Conservation (phyloP, 768 basidiomycete species). For the Lactifluus subvellereus region DNA sequence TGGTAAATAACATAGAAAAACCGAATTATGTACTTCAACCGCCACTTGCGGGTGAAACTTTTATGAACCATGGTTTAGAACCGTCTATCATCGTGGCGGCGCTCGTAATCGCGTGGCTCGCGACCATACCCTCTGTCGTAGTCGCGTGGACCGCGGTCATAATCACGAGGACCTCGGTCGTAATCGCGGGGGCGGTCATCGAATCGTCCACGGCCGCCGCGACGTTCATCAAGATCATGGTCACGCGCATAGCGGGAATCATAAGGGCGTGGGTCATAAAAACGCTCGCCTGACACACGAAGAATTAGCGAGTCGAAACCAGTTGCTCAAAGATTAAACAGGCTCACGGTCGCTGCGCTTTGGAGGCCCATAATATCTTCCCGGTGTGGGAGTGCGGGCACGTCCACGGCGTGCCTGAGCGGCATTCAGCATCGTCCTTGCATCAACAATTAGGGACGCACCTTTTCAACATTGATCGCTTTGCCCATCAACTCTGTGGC, state of each 20-base stretch:
- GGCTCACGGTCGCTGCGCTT: constrained; percentile 61
- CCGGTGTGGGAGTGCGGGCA: constrained; percentile 89
- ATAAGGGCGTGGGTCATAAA: constrained; percentile 89
- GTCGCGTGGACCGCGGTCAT: constrained; percentile 23
- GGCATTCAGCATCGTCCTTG: background rate
- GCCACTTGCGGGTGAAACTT: background rate
- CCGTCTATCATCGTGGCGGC: constrained; percentile 31
- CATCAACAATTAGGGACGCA: constrained; percentile 28
- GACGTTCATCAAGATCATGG: constrained; percentile 44
- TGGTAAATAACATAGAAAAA: constrained; percentile 1
- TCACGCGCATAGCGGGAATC: constrained; percentile 80
- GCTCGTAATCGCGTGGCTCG: constrained; percentile 28
- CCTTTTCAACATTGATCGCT: constrained; percentile 84
- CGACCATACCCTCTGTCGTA: constrained; percentile 32
- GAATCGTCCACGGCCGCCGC: constrained; percentile 38
- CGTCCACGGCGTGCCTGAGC: constrained; percentile 80
- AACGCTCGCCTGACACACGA: constrained; percentile 57
- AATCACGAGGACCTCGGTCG: constrained; percentile 32
- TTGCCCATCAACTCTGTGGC: constrained; percentile 85
- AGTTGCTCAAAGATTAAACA: background rate
- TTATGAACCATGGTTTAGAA: constrained; percentile 30
- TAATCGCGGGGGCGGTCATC: constrained; percentile 34
- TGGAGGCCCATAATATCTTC: constrained; percentile 89
- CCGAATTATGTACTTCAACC: constrained; percentile 3
- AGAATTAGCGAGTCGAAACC: constrained; percentile 4